A percentile compares a stretch with the other conserved stretches of the same genome.
phyloP scores from a whole-genome alignment of 768 basidiomycete species.

The Pleurotus citrinopileatus region DNA sequence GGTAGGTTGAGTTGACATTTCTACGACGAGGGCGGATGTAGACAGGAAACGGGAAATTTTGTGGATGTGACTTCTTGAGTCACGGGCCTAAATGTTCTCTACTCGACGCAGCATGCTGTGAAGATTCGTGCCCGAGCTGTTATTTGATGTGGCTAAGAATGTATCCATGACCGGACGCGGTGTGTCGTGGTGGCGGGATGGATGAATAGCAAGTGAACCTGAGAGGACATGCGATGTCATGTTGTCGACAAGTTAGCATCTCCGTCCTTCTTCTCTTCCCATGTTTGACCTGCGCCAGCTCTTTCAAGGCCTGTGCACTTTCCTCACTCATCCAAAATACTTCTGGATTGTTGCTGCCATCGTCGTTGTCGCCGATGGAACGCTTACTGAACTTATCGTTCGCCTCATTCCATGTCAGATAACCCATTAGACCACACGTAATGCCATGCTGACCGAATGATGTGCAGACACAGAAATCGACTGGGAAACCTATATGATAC shows the following conservation, averaged over 20 bases:
- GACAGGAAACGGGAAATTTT: too few species aligned
- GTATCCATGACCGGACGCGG: background rate
- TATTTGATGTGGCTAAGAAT: too few species aligned
- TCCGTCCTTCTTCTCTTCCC: background rate
- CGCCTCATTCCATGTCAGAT: constrained; percentile 78
- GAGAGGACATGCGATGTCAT: too few species aligned
- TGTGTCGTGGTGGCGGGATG: background rate
- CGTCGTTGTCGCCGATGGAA: constrained; percentile 69
- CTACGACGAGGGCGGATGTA: background rate
- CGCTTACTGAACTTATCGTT: constrained; percentile 80
- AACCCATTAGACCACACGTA: constrained; percentile 6
- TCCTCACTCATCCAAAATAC: constrained; percentile 53
- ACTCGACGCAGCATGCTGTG: too few species aligned
- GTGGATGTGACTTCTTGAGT: background rate
- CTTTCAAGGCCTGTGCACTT: constrained; percentile 21
- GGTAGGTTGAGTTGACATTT: constrained; percentile 39
- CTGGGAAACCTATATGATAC: constrained; percentile 94
- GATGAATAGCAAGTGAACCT: too few species aligned
- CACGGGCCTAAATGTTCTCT: too few species aligned
- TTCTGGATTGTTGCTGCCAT: constrained; percentile 68
- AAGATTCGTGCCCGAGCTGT: too few species aligned
- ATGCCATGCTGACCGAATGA: constrained; percentile 15
- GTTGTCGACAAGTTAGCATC: background rate
- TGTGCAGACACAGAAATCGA: constrained; percentile 94
- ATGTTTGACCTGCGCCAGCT: constrained; percentile 6